Evolutionary conservation across 1,139 yeast genomes (phyloP).

Genomic region (Barnettozyma hawaiiensis): DNA sequence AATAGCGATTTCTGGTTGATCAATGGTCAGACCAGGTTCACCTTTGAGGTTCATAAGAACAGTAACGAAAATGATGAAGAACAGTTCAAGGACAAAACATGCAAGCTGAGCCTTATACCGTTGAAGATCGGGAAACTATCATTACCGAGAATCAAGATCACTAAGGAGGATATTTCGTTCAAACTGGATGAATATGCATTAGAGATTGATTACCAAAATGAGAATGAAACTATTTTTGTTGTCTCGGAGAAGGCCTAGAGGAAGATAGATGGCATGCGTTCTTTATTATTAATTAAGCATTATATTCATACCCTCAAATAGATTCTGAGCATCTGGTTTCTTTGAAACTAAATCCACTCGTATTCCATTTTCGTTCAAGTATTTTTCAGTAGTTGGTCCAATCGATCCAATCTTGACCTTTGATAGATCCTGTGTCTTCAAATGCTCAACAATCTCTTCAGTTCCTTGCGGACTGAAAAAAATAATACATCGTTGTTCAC

Average conservation of each 20-base stretch:
- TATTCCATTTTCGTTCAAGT: conserved; percentile 46
- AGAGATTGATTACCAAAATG: conserved; percentile 64
- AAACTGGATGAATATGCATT: conserved; percentile 35
- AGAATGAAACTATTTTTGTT: conserved; percentile 62
- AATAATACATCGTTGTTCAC: conserved; percentile 54
- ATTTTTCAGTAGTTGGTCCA: conserved; percentile 87
- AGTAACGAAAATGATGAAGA: conserved; percentile 13
- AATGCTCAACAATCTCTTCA: conserved; percentile 45
- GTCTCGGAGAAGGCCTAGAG: conserved; percentile 47
- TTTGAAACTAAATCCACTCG: conserved; percentile 59
- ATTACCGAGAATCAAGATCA: conserved; percentile 59
- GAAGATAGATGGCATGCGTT: neutral
- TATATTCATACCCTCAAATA: conserved; percentile 36
- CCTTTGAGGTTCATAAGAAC: conserved; percentile 34
- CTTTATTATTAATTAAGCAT: neutral
- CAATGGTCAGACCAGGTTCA: conserved; percentile 55
- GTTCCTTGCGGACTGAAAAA: conserved; percentile 94
- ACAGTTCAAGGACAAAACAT: conserved; percentile 13
- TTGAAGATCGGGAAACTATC: conserved; percentile 66
- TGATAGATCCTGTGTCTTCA: conserved; percentile 25
- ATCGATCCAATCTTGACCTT: conserved; percentile 63
- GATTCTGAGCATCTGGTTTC: conserved; percentile 64
- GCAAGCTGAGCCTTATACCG: conserved; percentile 58
- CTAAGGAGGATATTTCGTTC: conserved; percentile 28
- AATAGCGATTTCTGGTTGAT: conserved; percentile 58